These are phyloP conservation scores for Aspergillus sp. DNA, from an alignment of 2,329 filamentous ascomycete genomes.

Conservation along the genomic window DNA sequence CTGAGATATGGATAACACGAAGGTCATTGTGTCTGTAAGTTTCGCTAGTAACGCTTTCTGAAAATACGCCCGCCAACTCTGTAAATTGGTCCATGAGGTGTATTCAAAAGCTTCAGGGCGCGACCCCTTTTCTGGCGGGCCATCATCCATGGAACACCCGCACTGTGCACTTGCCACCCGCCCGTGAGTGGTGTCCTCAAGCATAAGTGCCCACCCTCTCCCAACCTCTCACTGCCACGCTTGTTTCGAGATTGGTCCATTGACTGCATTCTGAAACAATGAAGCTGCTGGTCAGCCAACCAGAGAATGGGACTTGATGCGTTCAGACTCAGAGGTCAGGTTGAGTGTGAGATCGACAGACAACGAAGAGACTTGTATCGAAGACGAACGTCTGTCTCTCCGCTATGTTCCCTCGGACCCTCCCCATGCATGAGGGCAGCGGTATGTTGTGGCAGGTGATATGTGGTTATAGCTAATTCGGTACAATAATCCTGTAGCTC, in stretches of 20 bases:
- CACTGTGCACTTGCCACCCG: too few relatives aligned
- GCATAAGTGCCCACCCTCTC: too few relatives aligned
- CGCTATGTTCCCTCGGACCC: too few relatives aligned
- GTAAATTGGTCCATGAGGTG: not conserved
- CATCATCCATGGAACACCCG: not conserved
- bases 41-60: not conserved
- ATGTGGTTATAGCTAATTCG: too few relatives aligned
- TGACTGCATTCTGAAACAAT: slow-evolving; percentile 2
- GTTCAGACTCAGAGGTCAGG: not conserved
- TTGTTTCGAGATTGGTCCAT: slow-evolving; percentile 6
- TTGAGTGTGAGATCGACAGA: too few relatives aligned
- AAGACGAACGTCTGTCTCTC: not conserved
- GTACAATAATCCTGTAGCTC: too few relatives aligned
- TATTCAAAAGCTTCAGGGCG: not conserved
- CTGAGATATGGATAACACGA: not conserved
- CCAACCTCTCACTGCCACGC: not conserved
- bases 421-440: too few relatives aligned
- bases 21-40: not conserved
- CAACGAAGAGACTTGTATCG: not conserved
- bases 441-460: too few relatives aligned
- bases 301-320: not conserved
- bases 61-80: not conserved
- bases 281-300: not conserved
- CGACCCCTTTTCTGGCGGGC: not conserved
- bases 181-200: not conserved